Conservation (phyloP, 2,329 filamentous ascomycete genomes). For the Beauveria asiatica region DNA sequence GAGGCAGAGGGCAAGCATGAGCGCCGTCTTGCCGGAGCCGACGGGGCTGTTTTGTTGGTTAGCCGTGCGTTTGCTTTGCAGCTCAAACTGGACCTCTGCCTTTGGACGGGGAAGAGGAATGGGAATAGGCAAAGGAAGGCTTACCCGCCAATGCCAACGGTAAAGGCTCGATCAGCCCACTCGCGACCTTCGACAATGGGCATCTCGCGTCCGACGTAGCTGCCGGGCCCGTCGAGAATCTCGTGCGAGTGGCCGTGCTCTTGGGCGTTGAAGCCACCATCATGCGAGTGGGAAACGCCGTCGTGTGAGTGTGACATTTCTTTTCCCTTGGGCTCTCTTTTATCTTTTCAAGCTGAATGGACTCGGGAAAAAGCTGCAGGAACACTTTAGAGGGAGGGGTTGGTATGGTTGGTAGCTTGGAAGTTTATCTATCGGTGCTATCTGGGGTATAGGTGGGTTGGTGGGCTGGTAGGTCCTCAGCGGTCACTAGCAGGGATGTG, state of each 20-base stretch:
- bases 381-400: neutral
- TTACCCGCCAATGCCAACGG: conserved; percentile 95
- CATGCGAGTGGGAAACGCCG: conserved; percentile 48
- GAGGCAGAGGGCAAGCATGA: conserved; percentile 89
- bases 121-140: conserved; percentile 19
- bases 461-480: no score
- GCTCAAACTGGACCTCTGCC: no score
- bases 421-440: neutral
- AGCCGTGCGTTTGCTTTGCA: neutral
- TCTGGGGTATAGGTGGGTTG: no score
- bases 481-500: no score
- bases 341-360: neutral
- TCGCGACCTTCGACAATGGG: conserved; percentile 81
- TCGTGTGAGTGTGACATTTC: conserved; percentile 41
- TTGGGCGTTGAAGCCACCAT: conserved; percentile 44
- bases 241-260: conserved; percentile 95
- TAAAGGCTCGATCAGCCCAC: conserved; percentile 87
- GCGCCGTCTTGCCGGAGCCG: conserved; percentile 91
- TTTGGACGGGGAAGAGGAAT: neutral
- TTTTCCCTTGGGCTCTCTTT: neutral
- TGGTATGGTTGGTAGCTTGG: neutral
- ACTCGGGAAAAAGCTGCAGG: neutral
- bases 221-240: conserved; percentile 88
- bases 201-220: conserved; percentile 84
- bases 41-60: conserved; percentile 57